Evolutionary conservation across 768 basidiomycete species (phyloP).

Genomic region (Piloderma croceum): DNA sequence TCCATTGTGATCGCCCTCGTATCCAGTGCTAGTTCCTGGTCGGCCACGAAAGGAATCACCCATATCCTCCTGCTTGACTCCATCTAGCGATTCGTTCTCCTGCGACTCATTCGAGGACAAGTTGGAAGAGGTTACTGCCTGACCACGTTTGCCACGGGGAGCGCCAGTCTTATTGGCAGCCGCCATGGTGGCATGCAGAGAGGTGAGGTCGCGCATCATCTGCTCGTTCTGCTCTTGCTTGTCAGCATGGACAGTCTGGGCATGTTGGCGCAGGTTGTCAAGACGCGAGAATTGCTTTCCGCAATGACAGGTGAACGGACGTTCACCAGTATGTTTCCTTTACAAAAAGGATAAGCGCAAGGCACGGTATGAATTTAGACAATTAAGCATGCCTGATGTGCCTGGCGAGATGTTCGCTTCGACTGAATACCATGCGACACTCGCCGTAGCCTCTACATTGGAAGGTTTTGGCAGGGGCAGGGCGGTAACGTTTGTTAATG

Average conservation of each 20-base stretch:
- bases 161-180: no score
- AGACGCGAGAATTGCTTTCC: slow-evolving; percentile 92
- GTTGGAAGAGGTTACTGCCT: no score
- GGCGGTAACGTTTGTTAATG: slow-evolving; percentile 79
- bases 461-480: slow-evolving; percentile 89
- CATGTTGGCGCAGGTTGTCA: slow-evolving; percentile 95
- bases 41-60: no score
- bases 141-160: no score
- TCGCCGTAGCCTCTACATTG: slow-evolving; percentile 93
- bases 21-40: slow-evolving; percentile 70
- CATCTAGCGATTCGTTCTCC: no score
- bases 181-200: slow-evolving; percentile 81
- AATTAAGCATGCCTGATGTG: slow-evolving; percentile 69
- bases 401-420: slow-evolving; percentile 92
- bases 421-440: slow-evolving; percentile 93
- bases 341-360: neutral
- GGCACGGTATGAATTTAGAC: neutral
- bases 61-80: no score
- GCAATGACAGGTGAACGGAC: slow-evolving; percentile 95
- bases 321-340: slow-evolving; percentile 97
- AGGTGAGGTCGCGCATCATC: slow-evolving; percentile 88
- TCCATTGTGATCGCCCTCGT: slow-evolving; percentile 45
- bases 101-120: no score
- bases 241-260: slow-evolving; percentile 95
- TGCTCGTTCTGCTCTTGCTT: slow-evolving; percentile 82